Conservation (phyloP, 2,329 filamentous ascomycete genomes). For the Dothideomycetes sp. region DNA sequence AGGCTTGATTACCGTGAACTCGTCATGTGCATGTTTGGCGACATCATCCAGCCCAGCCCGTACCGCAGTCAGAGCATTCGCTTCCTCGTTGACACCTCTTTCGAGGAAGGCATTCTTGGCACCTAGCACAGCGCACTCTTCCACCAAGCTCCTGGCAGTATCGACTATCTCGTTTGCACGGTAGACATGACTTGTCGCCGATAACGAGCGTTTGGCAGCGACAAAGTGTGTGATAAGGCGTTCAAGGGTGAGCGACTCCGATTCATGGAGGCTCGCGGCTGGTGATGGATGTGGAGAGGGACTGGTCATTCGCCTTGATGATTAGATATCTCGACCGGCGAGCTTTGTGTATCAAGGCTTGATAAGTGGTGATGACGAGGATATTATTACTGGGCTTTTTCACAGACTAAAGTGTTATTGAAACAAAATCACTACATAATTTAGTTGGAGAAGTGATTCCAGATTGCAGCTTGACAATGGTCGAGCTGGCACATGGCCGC, state of each 20-base stretch:
- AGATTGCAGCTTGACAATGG: too few species aligned
- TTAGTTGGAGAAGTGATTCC: too few species aligned
- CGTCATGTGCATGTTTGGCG: slow-evolving; percentile 28
- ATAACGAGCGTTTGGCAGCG: slow-evolving; percentile 75
- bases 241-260: slow-evolving; percentile 45
- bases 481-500: too few species aligned
- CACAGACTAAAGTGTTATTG: too few species aligned
- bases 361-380: neutral
- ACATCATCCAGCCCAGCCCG: slow-evolving; percentile 31
- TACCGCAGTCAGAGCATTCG: slow-evolving; percentile 31
- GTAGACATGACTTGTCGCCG: slow-evolving; percentile 65
- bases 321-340: neutral
- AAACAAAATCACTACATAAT: too few species aligned
- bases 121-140: slow-evolving; percentile 64
- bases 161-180: slow-evolving; percentile 80
- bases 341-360: neutral
- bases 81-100: slow-evolving; percentile 31
- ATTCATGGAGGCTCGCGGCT: slow-evolving; percentile 26
- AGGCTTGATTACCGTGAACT: slow-evolving; percentile 27
- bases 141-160: slow-evolving; percentile 60
- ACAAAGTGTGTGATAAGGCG: slow-evolving; percentile 75
- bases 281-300: slow-evolving; percentile 30
- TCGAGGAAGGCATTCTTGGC: slow-evolving; percentile 34
- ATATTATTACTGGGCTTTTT: too few species aligned
- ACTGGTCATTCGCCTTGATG: neutral